These are phyloP conservation scores for Plantago coronopus DNA, from an alignment of 305 asterid species.

Conservation along the genomic window DNA sequence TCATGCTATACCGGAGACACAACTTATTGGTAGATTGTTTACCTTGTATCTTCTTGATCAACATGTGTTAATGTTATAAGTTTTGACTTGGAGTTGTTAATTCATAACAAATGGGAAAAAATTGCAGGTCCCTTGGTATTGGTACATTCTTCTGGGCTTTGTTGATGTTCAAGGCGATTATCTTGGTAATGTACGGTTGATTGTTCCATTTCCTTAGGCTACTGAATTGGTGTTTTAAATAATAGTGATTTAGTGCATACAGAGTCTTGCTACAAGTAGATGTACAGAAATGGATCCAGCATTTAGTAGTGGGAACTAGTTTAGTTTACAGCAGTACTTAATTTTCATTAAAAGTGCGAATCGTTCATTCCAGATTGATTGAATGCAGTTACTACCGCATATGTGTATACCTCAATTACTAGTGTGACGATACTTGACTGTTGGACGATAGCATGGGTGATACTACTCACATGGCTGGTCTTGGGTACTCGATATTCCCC, in stretches of 20 bases:
- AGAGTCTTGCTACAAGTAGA: background rate
- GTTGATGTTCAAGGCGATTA: constrained; percentile 78
- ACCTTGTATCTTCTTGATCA: background rate
- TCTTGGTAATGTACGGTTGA: constrained; percentile 42
- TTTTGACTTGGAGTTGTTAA: background rate
- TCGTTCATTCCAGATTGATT: background rate
- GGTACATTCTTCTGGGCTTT: constrained; percentile 60
- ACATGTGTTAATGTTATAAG: background rate
- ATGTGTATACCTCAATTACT: constrained; percentile 65
- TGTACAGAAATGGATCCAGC: background rate
- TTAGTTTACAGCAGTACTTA: background rate
- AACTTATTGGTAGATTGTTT: constrained; percentile 43
- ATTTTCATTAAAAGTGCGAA: background rate
- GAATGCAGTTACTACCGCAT: constrained; percentile 67
- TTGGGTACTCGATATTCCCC: constrained; percentile 54
- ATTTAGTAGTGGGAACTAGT: background rate
- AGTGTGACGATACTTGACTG: constrained; percentile 75
- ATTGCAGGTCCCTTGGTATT: constrained; percentile 77
- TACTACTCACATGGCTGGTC: constrained; percentile 62
- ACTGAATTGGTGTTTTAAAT: background rate
- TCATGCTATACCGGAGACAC: constrained; percentile 52
- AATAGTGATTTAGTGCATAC: background rate
- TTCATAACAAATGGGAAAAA: background rate
- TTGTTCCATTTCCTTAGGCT: background rate
- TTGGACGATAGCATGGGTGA: constrained; percentile 72